These are phyloP conservation scores for Solanum hybrid DNA, from an alignment of 305 asterid genomes.

Conservation along the genomic window DNA sequence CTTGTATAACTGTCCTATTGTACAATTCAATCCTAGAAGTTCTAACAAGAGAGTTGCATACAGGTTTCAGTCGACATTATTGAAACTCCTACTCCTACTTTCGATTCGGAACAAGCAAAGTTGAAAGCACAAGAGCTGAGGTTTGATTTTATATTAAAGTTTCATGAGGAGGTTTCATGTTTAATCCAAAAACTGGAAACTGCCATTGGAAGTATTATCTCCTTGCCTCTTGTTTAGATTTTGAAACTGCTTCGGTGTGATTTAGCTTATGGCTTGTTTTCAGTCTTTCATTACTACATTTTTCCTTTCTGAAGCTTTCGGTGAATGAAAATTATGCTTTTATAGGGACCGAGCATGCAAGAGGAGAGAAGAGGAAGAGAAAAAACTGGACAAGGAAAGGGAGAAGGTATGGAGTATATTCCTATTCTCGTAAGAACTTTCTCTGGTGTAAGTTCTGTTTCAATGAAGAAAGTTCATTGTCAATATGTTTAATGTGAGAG, in stretches of 20 bases:
- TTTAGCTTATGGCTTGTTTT: neutral
- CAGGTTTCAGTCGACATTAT: slow-evolving; percentile 39
- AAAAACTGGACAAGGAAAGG: slow-evolving; percentile 41
- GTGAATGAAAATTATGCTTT: neutral
- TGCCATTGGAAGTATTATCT: neutral
- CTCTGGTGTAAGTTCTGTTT: neutral
- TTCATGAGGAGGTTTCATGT: neutral
- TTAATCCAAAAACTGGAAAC: neutral
- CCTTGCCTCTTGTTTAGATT: neutral
- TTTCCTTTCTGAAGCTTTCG: slow-evolving; percentile 8
- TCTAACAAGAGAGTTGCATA: slow-evolving; percentile 8
- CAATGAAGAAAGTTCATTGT: neutral
- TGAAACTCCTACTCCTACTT: slow-evolving; percentile 28
- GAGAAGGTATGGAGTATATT: slow-evolving; percentile 43
- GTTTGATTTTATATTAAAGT: slow-evolving; percentile 23
- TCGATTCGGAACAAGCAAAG: slow-evolving; percentile 41
- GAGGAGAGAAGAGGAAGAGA: slow-evolving; percentile 43
- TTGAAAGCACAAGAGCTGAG: slow-evolving; percentile 48
- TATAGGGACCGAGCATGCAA: slow-evolving; percentile 36
- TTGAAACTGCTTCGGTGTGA: neutral
- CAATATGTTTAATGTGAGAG: neutral
- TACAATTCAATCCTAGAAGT: neutral
- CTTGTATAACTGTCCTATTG: neutral
- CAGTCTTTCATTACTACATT: neutral
- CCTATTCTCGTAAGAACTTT: neutral